These are phyloP conservation scores for Coemansia furcata DNA, from an alignment of 192 early-diverging fungal genomes.

Conservation along the genomic window DNA sequence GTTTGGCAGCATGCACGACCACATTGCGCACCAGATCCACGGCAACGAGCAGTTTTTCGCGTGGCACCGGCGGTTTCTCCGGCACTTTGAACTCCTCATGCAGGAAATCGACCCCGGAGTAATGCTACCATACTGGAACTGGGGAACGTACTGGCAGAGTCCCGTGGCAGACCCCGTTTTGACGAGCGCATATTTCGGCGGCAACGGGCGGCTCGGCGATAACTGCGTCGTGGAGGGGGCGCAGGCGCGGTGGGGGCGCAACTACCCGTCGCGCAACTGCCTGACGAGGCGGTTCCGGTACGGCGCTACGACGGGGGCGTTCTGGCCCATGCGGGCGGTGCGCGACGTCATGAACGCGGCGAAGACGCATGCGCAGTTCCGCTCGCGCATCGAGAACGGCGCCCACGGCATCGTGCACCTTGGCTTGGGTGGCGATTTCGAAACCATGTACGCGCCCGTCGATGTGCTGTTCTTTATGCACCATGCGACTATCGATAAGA, in stretches of 20 bases:
- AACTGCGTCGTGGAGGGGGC: conserved; percentile 57
- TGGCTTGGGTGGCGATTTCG: conserved; percentile 54
- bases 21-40: conserved; percentile 51
- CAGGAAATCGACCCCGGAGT: conserved; percentile 52
- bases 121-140: conserved; percentile 67
- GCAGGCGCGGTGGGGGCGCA: conserved; percentile 53
- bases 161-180: conserved; percentile 44
- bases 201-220: conserved; percentile 37
- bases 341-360: conserved; percentile 42
- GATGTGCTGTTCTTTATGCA: conserved; percentile 65
- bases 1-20: conserved; percentile 54
- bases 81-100: conserved; percentile 53
- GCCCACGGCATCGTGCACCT: conserved; percentile 54
- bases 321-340: conserved; percentile 51
- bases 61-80: conserved; percentile 56
- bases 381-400: conserved; percentile 54
- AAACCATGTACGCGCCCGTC: conserved; percentile 54
- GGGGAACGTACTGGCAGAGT: conserved; percentile 56
- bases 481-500: conserved; percentile 65
- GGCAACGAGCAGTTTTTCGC: conserved; percentile 56
- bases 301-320: conserved; percentile 34
- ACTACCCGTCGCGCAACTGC: conserved; percentile 49
- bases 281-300: conserved; percentile 46
- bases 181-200: conserved; percentile 35
- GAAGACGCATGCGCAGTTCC: conserved; percentile 48